Conservation (phyloP, 768 basidiomycete genomes). For the Trametes sanguinea region DNA sequence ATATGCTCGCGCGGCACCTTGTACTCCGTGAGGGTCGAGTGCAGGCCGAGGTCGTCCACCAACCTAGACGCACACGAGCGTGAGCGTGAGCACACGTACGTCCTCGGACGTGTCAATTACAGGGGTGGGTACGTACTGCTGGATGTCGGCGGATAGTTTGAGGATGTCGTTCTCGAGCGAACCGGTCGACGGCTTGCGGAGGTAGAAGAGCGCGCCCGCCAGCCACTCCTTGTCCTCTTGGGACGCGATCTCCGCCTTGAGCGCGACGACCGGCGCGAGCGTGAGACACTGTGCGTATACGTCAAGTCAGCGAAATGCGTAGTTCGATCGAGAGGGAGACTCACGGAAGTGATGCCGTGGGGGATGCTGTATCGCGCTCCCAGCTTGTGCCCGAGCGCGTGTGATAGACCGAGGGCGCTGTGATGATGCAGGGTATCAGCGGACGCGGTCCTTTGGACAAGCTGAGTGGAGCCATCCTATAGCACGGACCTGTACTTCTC, state of each 20-base stretch:
- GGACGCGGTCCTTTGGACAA: background rate
- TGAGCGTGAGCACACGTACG: background rate
- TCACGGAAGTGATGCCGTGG: slow-evolving; percentile 82
- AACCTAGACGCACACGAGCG: slow-evolving; percentile 42
- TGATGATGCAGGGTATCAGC: background rate
- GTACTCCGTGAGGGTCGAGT: slow-evolving; percentile 58
- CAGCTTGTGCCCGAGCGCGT: slow-evolving; percentile 71
- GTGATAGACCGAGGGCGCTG: slow-evolving; percentile 74
- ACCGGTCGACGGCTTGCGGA: slow-evolving; percentile 61
- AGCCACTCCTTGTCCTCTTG: slow-evolving; percentile 64
- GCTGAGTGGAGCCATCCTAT: background rate
- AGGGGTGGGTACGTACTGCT: slow-evolving; percentile 44
- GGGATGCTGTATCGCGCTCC: slow-evolving; percentile 76
- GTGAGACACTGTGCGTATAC: slow-evolving; percentile 59
- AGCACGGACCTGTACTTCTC: slow-evolving; percentile 52
- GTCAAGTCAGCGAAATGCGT: background rate
- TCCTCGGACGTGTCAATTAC: background rate
- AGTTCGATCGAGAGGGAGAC: slow-evolving; percentile 22
- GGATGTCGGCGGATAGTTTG: slow-evolving; percentile 54
- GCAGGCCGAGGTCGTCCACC: slow-evolving; percentile 58
- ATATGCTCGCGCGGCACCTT: slow-evolving; percentile 63
- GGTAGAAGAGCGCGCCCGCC: slow-evolving; percentile 57
- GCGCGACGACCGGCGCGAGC: slow-evolving; percentile 59
- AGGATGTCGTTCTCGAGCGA: slow-evolving; percentile 63
- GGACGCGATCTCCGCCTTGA: slow-evolving; percentile 59